A percentile compares a stretch with the other conserved stretches of the same genome.
Evolutionary conservation across 371 early-diverging fungal genomes (phyloP).

Genomic region (Mucor lusitanicus): DNA sequence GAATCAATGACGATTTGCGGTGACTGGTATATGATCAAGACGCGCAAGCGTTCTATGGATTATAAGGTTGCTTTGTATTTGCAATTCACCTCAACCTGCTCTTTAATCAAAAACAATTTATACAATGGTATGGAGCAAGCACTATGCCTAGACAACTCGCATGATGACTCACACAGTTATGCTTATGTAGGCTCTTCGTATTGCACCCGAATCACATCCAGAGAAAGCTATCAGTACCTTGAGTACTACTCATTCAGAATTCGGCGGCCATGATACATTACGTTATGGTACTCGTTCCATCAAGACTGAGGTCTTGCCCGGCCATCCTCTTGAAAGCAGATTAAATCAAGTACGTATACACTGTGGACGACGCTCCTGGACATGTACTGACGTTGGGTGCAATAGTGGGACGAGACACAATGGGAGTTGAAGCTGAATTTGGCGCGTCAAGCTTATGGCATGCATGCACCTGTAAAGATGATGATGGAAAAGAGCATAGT

Average conservation of each 20-base stretch:
- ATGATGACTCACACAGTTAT: background rate
- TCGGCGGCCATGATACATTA: conserved; percentile 85
- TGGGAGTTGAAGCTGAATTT: conserved; percentile 76
- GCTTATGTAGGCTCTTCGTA: conserved; percentile 33
- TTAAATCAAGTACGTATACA: conserved; percentile 54
- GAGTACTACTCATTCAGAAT: conserved; percentile 63
- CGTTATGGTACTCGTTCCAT: conserved; percentile 81
- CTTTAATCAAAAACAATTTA: background rate
- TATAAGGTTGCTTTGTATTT: background rate
- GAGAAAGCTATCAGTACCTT: conserved; percentile 46
- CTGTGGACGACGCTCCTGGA: background rate
- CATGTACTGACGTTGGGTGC: background rate
- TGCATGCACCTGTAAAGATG: conserved; percentile 88
- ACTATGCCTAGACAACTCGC: background rate
- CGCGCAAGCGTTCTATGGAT: conserved; percentile 13
- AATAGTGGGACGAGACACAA: conserved; percentile 85
- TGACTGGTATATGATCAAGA: background rate
- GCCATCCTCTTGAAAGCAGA: conserved; percentile 82
- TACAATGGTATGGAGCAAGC: background rate
- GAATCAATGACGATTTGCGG: background rate
- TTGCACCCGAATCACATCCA: conserved; percentile 51
- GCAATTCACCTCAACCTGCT: background rate
- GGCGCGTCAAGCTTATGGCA: conserved; percentile 80
- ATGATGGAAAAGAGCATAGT: conserved; percentile 86
- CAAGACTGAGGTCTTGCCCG: conserved; percentile 64